Evolutionary conservation across 2,329 filamentous ascomycete species (phyloP), one percentile per base, ranked within the genome.

Genomic region (Ustilaginoidea virens): DNA sequence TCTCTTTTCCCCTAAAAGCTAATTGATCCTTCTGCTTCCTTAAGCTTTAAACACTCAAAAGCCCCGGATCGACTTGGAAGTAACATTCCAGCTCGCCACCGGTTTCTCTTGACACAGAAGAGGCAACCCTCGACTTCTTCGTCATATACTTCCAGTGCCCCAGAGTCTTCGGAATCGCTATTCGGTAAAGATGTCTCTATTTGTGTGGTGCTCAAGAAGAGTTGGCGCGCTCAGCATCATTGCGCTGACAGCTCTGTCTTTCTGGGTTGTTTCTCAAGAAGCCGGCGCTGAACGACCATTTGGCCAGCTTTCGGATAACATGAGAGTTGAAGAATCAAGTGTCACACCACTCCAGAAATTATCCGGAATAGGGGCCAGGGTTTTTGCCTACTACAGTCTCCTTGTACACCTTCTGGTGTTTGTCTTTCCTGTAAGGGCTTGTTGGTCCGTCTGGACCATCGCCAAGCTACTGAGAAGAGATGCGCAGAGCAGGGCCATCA

Each of bases 331-430:
- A n/a, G n/a, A n/a, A n/a, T n/a, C n/a, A n/a, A n/a, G n/a, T n/a
- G n/a, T n/a, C n/a, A n/a, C n/a, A n/a, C n/a, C n/a, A n/a, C n/a
- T n/a, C n/a, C n/a, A n/a, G n/a, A n/a, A n/a, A n/a, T n/a, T n/a
- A n/a, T n/a, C 54, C 22, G 63, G 66, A 18, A 43, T 60, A 27
- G 68, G 56, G 57, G 67, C 66, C 10, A 47, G 59, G 27, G 18
- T 69, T 17, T 77, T 75, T 42, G 62, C 72, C 28, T 72, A 69
- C 42, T 81, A 80, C 50, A 71, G 66, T 29, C 55, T 80, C 12
- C 46, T 76, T 19, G 65, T 80, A 32, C 76, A 81, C 47, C 33
- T 71, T 30, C 55, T 78, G 30, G 72, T 77, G 40, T 66, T 69
- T 37, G 47, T 63, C 18, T 80, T 80, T 39, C 70, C 73, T 14